Percentiles rank a stretch among this genome's conserved stretches.
These are phyloP conservation scores for Inonotus obliquus DNA, from an alignment of 1,284 basidiomycete species.

Conservation along the genomic window DNA sequence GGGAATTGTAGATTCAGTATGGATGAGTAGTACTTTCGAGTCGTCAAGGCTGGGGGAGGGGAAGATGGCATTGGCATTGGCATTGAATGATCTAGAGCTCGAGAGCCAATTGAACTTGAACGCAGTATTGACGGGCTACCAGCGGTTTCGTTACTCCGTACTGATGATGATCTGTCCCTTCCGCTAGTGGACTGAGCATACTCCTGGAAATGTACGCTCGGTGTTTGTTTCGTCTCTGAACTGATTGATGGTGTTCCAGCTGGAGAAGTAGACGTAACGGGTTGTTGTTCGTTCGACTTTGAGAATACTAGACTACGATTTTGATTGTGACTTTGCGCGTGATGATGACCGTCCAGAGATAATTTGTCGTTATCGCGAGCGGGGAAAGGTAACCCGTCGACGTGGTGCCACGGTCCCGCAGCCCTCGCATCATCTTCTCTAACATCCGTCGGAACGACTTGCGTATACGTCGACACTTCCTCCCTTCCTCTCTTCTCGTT, in stretches of 20 bases:
- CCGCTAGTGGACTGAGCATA: background rate
- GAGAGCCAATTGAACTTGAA: no score
- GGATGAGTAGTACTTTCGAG: slow-evolving; percentile 1
- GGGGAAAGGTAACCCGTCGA: slow-evolving; percentile 12
- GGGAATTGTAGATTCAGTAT: slow-evolving; percentile 15
- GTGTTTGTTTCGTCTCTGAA: background rate
- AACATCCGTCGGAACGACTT: background rate
- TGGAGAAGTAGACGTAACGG: slow-evolving; percentile 13
- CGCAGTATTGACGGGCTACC: background rate
- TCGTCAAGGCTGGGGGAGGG: slow-evolving; percentile 11
- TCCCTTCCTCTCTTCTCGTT: slow-evolving; percentile 3
- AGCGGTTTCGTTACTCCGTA: background rate
- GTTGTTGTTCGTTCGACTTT: slow-evolving; percentile 2
- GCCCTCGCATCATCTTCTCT: background rate
- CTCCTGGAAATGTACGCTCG: slow-evolving; percentile 16
- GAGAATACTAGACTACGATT: background rate
- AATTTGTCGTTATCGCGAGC: background rate
- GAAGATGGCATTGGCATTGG: background rate
- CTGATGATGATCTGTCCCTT: background rate
- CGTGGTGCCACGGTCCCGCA: background rate
- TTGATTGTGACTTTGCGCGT: background rate
- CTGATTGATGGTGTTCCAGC: background rate
- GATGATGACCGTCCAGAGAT: background rate
- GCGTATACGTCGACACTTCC: background rate
- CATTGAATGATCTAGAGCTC: background rate